phyloP scores from a whole-genome alignment of 176 grass and related monocot species.

The Oryza rufipogon region DNA sequence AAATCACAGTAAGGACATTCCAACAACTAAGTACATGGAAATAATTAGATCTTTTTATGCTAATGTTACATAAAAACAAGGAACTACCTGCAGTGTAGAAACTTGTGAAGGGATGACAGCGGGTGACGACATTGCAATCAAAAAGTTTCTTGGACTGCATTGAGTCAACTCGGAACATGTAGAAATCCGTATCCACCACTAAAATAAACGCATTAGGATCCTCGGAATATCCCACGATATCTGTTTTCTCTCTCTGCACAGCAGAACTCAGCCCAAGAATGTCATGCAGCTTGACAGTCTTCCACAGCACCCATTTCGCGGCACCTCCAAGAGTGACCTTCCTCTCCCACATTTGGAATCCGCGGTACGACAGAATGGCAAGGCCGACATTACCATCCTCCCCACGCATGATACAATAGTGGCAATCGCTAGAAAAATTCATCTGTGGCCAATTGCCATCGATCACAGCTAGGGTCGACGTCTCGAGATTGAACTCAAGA shows the following conservation, averaged over 20 bases:
- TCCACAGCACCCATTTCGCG: not conserved
- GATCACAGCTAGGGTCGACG: not conserved
- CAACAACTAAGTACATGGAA: not conserved
- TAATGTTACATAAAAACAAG: not conserved
- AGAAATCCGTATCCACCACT: not conserved
- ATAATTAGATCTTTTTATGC: not conserved
- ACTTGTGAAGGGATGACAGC: not conserved
- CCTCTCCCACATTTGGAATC: slow-evolving; percentile 12
- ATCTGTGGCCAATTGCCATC: not conserved
- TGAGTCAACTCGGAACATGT: not conserved
- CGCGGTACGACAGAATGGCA: not conserved
- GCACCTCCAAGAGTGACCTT: not conserved
- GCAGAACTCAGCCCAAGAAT: not conserved
- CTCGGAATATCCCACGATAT: not conserved
- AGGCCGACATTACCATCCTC: not conserved
- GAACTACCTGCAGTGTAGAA: not conserved
- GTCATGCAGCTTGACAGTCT: not conserved
- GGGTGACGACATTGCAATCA: not conserved
- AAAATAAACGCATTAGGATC: not conserved
- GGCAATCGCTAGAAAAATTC: not conserved
- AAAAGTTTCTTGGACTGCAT: not conserved
- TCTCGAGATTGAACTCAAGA: not conserved
- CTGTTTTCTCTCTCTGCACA: not conserved
- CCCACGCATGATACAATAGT: not conserved
- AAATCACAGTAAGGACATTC: not conserved